Evolutionary conservation across 2,329 filamentous ascomycete genomes (phyloP), one percentile per base, ranked within the genome.

Genomic region (Emmonsia crescens): DNA sequence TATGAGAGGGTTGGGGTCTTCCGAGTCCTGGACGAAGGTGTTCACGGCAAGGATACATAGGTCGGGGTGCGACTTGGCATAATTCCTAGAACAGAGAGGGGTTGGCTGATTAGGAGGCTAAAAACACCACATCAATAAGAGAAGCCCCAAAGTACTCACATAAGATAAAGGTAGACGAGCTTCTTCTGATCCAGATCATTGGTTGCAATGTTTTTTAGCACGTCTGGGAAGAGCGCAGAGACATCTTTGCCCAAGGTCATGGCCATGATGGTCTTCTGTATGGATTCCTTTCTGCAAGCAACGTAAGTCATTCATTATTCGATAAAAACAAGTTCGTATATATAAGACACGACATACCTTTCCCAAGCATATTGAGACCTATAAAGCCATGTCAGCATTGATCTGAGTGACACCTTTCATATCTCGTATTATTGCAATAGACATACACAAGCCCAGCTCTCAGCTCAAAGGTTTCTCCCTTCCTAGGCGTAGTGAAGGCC

Each of bases 181-280:
- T 99, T 99, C 85, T 99, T 99, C 81, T 99, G 94, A 75, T 99
- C 94, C 65, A 99, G 79, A 72, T 99, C 94, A 54, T 78, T 81
- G 0, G 94, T 99, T 62, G 94, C 94, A 76, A 99, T 99, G 73
- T 99, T 99, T 83, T 99, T 99, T 66, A 99, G 81, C 40, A 99
- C 94, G 73, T 99, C 94, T 1, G 94, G 94, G 74, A 99, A 99
- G 66, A 99, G 80, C 61, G 92, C 89, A 60, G 94, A 99, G 63
- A 99, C 94, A 78, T 99, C 94, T 77, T 99, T 99, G 75, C 94
- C 94, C 69, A 99, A 77, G 1, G 94, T 99, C 94, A 99, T 99
- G 74, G 94, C 92, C 92, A 97, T 97, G 79, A 99, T 99, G 66
- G 94, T 99, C 83, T 96, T 97, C 75, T 99, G 94, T 69, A 99